phyloP scores from a whole-genome alignment of 1,139 yeast genomes.

The Diutina scorzettiae region DNA sequence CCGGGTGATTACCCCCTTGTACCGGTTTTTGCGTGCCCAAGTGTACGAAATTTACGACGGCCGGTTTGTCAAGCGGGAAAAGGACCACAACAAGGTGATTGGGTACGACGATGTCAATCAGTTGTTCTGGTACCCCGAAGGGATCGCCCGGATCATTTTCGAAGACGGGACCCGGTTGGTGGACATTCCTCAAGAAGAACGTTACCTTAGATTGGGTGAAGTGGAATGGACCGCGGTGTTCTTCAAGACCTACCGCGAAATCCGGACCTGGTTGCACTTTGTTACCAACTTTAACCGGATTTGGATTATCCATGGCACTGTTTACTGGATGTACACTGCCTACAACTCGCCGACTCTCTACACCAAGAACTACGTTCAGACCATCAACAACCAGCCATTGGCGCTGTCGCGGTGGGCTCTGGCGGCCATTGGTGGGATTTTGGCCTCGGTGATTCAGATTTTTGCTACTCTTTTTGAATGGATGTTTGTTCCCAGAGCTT shows the following conservation, averaged over 20 bases:
- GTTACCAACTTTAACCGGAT: slow-evolving; percentile 94
- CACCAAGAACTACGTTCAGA: slow-evolving; percentile 76
- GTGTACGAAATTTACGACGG: slow-evolving; percentile 93
- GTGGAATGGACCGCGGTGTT: slow-evolving; percentile 88
- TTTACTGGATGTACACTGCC: slow-evolving; percentile 91
- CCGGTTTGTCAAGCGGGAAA: slow-evolving; percentile 93
- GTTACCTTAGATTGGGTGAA: slow-evolving; percentile 83
- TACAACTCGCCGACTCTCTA: slow-evolving; percentile 87
- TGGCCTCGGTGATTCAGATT: slow-evolving; percentile 74
- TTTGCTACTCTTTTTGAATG: slow-evolving; percentile 86
- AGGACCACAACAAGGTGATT: slow-evolving; percentile 84
- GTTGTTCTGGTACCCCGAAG: slow-evolving; percentile 98
- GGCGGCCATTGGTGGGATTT: slow-evolving; percentile 83
- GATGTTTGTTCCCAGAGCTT: slow-evolving; percentile 92
- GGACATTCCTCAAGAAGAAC: slow-evolving; percentile 81
- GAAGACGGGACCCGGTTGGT: slow-evolving; percentile 88
- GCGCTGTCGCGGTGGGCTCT: slow-evolving; percentile 90
- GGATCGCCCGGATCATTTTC: slow-evolving; percentile 82
- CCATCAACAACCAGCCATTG: slow-evolving; percentile 72
- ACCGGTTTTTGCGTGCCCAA: slow-evolving; percentile 84
- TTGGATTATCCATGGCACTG: slow-evolving; percentile 85
- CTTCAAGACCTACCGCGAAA: slow-evolving; percentile 92
- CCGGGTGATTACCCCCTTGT: slow-evolving; percentile 85
- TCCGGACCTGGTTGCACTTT: slow-evolving; percentile 96
- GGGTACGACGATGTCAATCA: slow-evolving; percentile 99